Evolutionary conservation across 169 alveolate species (phyloP).

Genomic region (Eimeria tenella): DNA sequence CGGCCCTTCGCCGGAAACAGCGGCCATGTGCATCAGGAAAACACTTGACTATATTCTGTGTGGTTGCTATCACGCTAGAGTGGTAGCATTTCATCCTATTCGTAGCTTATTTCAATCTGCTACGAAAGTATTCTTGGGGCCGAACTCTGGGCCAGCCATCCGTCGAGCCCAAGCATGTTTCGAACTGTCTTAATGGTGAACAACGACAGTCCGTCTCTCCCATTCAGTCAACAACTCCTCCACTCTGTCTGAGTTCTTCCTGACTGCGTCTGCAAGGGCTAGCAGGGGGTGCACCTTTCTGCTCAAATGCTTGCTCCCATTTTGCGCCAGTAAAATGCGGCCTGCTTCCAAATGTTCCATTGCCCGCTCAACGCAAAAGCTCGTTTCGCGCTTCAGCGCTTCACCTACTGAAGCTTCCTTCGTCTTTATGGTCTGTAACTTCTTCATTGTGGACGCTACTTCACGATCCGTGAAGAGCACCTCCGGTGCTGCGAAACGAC

Average conservation of each 20-base stretch:
- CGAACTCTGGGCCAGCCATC: no score
- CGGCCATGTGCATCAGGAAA: neutral
- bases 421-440: neutral
- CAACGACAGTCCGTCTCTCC: neutral
- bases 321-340: neutral
- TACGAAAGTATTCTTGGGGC: no score
- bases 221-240: neutral
- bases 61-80: no score
- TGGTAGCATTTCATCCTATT: no score
- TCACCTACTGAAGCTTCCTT: conserved; percentile 10
- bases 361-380: conserved; percentile 6
- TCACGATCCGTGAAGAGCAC: neutral
- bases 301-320: neutral
- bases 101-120: no score
- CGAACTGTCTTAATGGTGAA: no score
- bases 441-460: neutral
- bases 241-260: neutral
- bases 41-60: no score
- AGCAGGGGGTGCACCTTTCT: neutral
- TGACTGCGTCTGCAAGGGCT: neutral
- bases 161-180: no score
- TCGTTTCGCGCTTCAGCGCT: conserved; percentile 23
- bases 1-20: neutral
- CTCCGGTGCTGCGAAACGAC: neutral
- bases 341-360: conserved; percentile 19